Evolutionary conservation across 192 early-diverging fungal genomes (phyloP), one percentile per base, ranked within the genome.

Genomic region (Coemansia asiatica): DNA sequence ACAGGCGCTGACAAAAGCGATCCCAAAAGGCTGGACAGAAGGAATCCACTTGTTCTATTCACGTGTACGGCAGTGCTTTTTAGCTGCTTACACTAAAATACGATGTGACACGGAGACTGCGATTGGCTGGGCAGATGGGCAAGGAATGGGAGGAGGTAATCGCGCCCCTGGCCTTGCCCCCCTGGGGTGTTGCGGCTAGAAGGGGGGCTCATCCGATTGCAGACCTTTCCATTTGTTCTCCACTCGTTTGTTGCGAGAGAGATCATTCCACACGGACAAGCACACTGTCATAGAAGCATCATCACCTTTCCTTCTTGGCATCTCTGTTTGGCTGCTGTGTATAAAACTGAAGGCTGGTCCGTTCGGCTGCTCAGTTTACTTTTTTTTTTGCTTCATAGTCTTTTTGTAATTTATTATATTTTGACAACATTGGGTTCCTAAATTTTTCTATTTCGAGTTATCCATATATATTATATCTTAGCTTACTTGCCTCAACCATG

Each of bases 401-500:
- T n/a, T n/a, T n/a, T n/a, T n/a, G n/a, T n/a, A n/a, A n/a, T n/a
- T n/a, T n/a, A n/a, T n/a, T n/a, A n/a, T n/a, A n/a, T n/a, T n/a
- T n/a, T n/a, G n/a, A 36, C 35, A 10, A 36, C 35, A 10, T 36
- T 36, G 6, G 35, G 35, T 36, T 36, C 35, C 35, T 36, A 36
- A 36, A 36, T 6, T 12, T 12, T 36, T 10, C 35, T 36, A 36
- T 12, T 1, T 36, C 35, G 8, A 36, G 13, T 33, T 33, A 33
- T 33, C 31, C 31, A 33, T 33, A 33, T 33, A 6, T 33, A 6
- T 33, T 8, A 33, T 33, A 33, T 33, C 31, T 3, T 8, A 33
- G 31, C 31, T 33, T 33, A 33, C 8, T 33, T 6, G 31, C 38
- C 9, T 19, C 15, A 57, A 62, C 28, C 15, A 78, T 82, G 80